phyloP scores from a whole-genome alignment of 805 yeast genomes.

The Candida andamanensis region DNA sequence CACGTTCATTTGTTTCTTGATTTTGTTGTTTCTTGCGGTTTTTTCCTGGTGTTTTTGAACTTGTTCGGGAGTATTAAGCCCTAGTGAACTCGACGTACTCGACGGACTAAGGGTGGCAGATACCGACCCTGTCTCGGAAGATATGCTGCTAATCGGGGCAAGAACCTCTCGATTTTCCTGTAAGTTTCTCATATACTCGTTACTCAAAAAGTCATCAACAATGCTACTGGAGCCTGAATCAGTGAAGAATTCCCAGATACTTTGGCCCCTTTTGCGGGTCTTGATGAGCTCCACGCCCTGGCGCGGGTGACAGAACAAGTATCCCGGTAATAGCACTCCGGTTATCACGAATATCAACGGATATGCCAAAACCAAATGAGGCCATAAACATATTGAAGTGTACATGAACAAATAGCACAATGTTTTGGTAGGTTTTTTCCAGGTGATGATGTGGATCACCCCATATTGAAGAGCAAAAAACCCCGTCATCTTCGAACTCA shows the following conservation, averaged over 20 bases:
- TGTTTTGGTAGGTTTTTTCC: constrained; percentile 75
- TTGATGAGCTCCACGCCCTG: constrained; percentile 39
- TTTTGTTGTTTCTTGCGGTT: constrained; percentile 14
- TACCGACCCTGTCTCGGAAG: constrained; percentile 14
- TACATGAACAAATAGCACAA: constrained; percentile 52
- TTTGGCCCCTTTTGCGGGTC: constrained; percentile 48
- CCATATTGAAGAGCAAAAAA: constrained; percentile 61
- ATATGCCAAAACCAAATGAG: constrained; percentile 57
- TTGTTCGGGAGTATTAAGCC: constrained; percentile 10
- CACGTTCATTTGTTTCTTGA: constrained; percentile 37
- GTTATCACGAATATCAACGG: constrained; percentile 56
- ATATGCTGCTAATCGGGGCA: constrained; percentile 10
- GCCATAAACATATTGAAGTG: constrained; percentile 66
- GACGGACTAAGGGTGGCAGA: constrained; percentile 3
- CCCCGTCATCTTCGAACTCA: constrained; percentile 52
- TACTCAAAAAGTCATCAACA: constrained; percentile 26
- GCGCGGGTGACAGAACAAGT: constrained; percentile 62
- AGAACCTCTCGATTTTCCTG: constrained; percentile 7
- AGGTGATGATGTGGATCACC: constrained; percentile 54
- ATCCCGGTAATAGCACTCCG: constrained; percentile 67
- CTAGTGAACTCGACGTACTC: constrained; percentile 1
- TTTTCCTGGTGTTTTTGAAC: constrained; percentile 8
- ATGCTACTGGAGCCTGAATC: constrained; percentile 28
- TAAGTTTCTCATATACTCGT: constrained; percentile 11
- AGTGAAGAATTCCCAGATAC: constrained; percentile 41